Percentiles rank a stretch among this genome's conserved stretches.
Evolutionary conservation across 1,139 yeast genomes (phyloP).

Genomic region (Suhomyces terraborum): DNA sequence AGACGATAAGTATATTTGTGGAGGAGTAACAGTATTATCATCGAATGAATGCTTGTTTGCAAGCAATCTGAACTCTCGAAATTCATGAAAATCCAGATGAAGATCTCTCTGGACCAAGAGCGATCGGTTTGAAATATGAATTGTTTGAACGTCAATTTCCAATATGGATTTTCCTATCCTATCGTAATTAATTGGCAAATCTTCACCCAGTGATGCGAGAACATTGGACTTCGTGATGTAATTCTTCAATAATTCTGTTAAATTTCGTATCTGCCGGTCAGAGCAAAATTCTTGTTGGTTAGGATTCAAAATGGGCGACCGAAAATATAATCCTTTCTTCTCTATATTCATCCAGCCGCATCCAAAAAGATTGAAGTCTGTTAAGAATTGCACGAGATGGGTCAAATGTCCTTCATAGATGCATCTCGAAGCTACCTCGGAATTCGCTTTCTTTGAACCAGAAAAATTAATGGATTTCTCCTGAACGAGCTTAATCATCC

Average conservation of each 20-base stretch:
- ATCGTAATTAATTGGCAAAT: conserved; percentile 28
- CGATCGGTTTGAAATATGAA: conserved; percentile 56
- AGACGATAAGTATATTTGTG: conserved; percentile 51
- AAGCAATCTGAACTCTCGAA: conserved; percentile 9
- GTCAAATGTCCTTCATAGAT: conserved; percentile 82
- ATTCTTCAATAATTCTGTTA: conserved; percentile 18
- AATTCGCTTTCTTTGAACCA: conserved; percentile 17
- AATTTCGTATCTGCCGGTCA: conserved; percentile 6
- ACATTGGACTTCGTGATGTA: conserved; percentile 30
- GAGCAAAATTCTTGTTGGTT: conserved; percentile 3
- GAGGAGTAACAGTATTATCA: not conserved
- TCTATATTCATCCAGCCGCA: conserved; percentile 69
- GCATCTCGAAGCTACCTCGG: conserved; percentile 1
- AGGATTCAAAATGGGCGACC: conserved; percentile 18
- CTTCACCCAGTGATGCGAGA: conserved; percentile 15
- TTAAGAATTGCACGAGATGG: conserved; percentile 68
- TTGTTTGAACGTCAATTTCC: conserved; percentile 70
- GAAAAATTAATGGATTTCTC: conserved; percentile 6
- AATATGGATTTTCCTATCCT: conserved; percentile 63
- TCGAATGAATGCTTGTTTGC: not conserved
- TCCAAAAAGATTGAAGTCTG: conserved; percentile 83
- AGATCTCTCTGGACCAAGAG: conserved; percentile 46
- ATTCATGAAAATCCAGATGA: conserved; percentile 53
- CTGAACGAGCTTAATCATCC: conserved; percentile 54
- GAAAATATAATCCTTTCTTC: conserved; percentile 11